phyloP scores from a whole-genome alignment of 148 eudicot species.

The Rhododendron vialii region DNA sequence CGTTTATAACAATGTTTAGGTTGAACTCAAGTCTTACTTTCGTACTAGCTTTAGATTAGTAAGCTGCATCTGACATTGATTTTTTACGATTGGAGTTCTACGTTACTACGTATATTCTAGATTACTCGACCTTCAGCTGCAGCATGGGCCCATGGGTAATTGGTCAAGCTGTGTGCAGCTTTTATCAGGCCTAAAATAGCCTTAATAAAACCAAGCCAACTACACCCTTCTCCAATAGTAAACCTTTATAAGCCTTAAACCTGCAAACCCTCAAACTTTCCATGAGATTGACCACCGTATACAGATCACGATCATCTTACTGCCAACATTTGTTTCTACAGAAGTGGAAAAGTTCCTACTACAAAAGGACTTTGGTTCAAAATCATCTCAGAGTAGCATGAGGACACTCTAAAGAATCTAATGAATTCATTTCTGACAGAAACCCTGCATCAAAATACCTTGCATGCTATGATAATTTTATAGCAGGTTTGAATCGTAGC shows the following conservation, averaged over 20 bases:
- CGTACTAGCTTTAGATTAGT: background rate
- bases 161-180: background rate
- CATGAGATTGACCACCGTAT: background rate
- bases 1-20: background rate
- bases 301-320: background rate
- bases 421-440: background rate
- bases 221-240: background rate
- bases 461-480: background rate
- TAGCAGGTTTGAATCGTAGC: background rate
- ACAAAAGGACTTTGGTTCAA: background rate
- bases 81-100: background rate
- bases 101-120: background rate
- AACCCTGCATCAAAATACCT: background rate
- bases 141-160: background rate
- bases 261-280: background rate
- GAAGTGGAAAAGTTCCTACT: background rate
- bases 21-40: background rate
- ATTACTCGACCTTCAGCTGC: background rate
- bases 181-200: background rate
- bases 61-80: background rate
- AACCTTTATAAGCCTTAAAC: background rate
- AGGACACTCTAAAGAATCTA: background rate
- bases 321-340: background rate
- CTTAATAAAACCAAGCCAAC: background rate
- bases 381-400: background rate